Evolutionary conservation across 257 asterid species (phyloP).

Genomic region (Ilex aquifolium): DNA sequence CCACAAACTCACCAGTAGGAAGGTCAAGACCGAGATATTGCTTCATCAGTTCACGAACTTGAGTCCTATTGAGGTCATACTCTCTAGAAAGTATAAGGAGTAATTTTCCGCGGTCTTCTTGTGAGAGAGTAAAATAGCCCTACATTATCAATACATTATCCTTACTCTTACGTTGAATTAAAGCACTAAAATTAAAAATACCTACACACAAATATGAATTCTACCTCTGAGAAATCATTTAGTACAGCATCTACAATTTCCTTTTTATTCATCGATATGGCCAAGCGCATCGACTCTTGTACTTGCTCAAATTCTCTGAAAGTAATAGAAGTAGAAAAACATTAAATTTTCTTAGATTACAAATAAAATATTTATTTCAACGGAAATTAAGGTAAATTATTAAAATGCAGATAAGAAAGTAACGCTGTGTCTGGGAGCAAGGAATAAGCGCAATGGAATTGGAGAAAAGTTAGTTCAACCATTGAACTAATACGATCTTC

Average conservation of each 20-base stretch:
- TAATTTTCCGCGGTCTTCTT: slow-evolving; percentile 46
- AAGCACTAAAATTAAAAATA: background rate
- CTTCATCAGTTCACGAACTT: slow-evolving; percentile 76
- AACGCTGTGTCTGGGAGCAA: too few species aligned
- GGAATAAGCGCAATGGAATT: too few species aligned
- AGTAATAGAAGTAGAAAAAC: slow-evolving; percentile 5
- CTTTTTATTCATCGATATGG: slow-evolving; percentile 65
- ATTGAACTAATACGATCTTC: background rate
- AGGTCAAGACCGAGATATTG: slow-evolving; percentile 85
- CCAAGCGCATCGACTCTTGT: slow-evolving; percentile 60
- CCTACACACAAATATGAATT: background rate
- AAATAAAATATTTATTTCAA: background rate
- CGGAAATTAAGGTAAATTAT: too few species aligned
- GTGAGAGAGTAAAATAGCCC: slow-evolving; percentile 72
- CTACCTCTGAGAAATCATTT: slow-evolving; percentile 72
- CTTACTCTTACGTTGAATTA: background rate
- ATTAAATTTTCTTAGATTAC: slow-evolving; percentile 4
- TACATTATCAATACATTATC: slow-evolving; percentile 24
- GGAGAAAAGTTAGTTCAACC: background rate
- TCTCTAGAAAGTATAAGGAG: slow-evolving; percentile 65
- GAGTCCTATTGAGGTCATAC: slow-evolving; percentile 73
- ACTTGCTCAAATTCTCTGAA: slow-evolving; percentile 63
- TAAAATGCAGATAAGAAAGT: too few species aligned
- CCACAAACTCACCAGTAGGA: slow-evolving; percentile 49
- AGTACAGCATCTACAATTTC: slow-evolving; percentile 77